Base-by-base conservation (phyloP, 164 flowering plant genomes). In the Sedum album region DNA sequence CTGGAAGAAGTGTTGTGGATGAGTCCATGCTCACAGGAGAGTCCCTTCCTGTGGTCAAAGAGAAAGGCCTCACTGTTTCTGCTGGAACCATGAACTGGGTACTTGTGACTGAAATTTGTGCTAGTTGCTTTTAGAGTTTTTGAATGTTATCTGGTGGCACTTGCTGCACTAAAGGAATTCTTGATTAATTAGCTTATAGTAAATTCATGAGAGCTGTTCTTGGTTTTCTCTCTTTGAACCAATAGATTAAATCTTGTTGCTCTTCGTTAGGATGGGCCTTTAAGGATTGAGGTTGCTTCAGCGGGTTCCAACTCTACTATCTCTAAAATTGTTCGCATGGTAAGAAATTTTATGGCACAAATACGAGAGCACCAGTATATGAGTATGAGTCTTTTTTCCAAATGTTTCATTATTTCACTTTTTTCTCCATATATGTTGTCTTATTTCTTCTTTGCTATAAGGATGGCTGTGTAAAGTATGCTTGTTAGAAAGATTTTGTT, bases 1-100 rank as follows among this genome's bases (percentile, higher is more conserved):
- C 94, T 23, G 96, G 98, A 62, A 85, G 90, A 85, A 90, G 98
- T 82, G 88, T 89, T 62, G 96, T 90, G 70, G 98, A 93, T 73
- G 98, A 93, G 78, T 93, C 98, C 79, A 93, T 93, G 98, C 97
- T 93, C 53, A 87, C 96, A 5, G 98, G 98, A 64, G 98, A 93
- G 79, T 93, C 96, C 62, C 93, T 93, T 75, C 98, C 98, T 60
- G 93, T 93, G 28, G 86, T 82, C 68, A 93, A 93, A 81, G 94
- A 90, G 78, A 77, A 68, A 73, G 98, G 91, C 65, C 82, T 80
- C 65, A 68, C 70, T 48, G 93, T 93, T 72, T 89, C 96, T 67
- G 87, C 98, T 72, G 98, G 98, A 76, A 93, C 98, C 25, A 78
- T 93, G 73, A 93, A 93, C 72, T 93, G 98, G 98, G 98, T 93